Conservation (phyloP, 768 basidiomycete species). For the Exsudoporus frostii region DNA sequence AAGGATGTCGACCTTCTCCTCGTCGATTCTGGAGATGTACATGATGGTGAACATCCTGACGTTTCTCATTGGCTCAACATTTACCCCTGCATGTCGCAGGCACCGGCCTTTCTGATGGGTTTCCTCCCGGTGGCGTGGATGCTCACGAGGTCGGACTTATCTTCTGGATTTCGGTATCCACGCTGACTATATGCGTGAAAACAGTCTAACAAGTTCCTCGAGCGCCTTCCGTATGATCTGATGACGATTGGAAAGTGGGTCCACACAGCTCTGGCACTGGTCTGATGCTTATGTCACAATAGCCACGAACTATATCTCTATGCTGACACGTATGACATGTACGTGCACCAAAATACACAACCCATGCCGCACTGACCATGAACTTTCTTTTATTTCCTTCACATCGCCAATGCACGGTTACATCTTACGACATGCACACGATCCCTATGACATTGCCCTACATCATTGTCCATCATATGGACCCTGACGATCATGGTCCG, state of each 20-base stretch:
- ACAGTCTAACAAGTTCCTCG: conserved; percentile 73
- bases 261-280: not conserved
- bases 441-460: not conserved
- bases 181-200: not conserved
- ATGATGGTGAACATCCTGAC: conserved; percentile 47
- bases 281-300: not conserved
- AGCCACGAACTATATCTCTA: conserved; percentile 85
- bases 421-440: not conserved
- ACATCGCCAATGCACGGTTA: not conserved
- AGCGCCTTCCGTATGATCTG: conserved; percentile 74
- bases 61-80: not conserved
- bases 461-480: not conserved
- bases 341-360: conserved; percentile 5
- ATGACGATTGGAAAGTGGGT: conserved; percentile 82
- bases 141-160: conserved; percentile 57
- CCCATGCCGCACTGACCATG: conserved; percentile 1
- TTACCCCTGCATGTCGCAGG: conserved; percentile 37
- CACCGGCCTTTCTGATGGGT: conserved; percentile 77
- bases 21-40: conserved; percentile 78
- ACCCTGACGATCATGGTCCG: conserved; percentile 8
- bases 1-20: conserved; percentile 81
- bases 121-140: conserved; percentile 64
- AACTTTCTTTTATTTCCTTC: not conserved
- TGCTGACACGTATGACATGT: conserved; percentile 66
- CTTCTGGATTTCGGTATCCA: not conserved